Conservation (phyloP, 208 protist genomes). For the Trypanosoma vivax region DNA sequence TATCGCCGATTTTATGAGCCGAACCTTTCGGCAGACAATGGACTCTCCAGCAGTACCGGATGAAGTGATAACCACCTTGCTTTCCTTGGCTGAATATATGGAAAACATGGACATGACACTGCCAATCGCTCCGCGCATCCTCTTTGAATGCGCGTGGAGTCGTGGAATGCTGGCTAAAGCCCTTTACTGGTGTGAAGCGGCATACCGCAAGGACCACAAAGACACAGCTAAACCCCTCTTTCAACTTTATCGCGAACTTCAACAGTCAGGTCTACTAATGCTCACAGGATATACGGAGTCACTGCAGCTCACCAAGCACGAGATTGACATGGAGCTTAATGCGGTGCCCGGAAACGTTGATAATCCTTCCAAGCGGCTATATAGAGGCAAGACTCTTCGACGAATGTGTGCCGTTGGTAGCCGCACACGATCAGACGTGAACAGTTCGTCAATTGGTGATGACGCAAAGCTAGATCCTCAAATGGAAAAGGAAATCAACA, state of each 20-base stretch:
- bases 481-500: conserved; percentile 40
- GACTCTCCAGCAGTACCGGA: conserved; percentile 50
- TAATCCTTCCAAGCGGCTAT: conserved; percentile 19
- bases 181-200: conserved; percentile 80
- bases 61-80: conserved; percentile 56
- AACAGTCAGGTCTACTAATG: conserved; percentile 73
- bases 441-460: conserved; percentile 26
- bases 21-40: conserved; percentile 58
- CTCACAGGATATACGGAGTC: conserved; percentile 70
- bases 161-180: conserved; percentile 85
- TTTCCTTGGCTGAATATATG: conserved; percentile 83
- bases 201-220: conserved; percentile 64
- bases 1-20: conserved; percentile 56
- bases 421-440: conserved; percentile 32
- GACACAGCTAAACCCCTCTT: conserved; percentile 74
- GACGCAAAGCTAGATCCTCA: conserved; percentile 30
- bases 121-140: conserved; percentile 45
- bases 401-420: conserved; percentile 33
- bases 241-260: conserved; percentile 69
- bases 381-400: conserved; percentile 22
- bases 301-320: conserved; percentile 54
- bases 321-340: conserved; percentile 44
- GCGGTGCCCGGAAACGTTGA: conserved; percentile 39
- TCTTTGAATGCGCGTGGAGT: conserved; percentile 79
- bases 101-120: conserved; percentile 71